These are phyloP conservation scores for Aspergillus proliferans DNA, from an alignment of 2,329 filamentous ascomycete species.

Conservation along the genomic window DNA sequence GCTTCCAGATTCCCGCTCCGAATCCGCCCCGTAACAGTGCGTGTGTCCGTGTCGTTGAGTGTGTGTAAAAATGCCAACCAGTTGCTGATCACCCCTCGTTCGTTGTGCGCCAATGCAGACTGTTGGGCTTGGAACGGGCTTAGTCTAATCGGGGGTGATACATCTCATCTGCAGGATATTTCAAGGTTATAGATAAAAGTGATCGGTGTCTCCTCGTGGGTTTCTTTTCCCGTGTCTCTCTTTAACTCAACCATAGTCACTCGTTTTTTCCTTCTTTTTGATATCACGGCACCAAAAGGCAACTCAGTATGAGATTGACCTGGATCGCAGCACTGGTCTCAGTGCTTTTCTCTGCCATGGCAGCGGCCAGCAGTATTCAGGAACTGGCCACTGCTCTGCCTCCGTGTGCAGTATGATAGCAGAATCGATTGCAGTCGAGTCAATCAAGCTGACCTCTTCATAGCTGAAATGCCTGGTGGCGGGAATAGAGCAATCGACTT, in stretches of 20 bases:
- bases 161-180: neutral
- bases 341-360: constrained; percentile 5
- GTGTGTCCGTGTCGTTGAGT: too few relatives aligned
- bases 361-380: constrained; percentile 6
- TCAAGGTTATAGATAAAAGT: neutral
- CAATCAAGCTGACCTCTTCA: constrained; percentile 1
- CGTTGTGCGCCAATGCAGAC: neutral
- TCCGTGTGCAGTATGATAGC: constrained; percentile 18
- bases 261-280: neutral
- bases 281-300: neutral
- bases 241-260: neutral
- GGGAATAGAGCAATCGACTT: constrained; percentile 28
- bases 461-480: constrained; percentile 19
- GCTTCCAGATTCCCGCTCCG: neutral
- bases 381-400: constrained; percentile 13
- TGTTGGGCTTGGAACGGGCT: neutral
- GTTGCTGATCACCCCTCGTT: neutral
- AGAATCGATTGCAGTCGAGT: neutral
- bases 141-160: neutral
- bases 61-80: too few relatives aligned
- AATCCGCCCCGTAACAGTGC: neutral
- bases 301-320: constrained; percentile 5
- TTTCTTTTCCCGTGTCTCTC: neutral
- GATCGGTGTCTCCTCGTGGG: neutral
- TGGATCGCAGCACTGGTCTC: constrained; percentile 2